Evolutionary conservation across 1,284 basidiomycete species (phyloP).

Genomic region (Tylopilus microsporus): DNA sequence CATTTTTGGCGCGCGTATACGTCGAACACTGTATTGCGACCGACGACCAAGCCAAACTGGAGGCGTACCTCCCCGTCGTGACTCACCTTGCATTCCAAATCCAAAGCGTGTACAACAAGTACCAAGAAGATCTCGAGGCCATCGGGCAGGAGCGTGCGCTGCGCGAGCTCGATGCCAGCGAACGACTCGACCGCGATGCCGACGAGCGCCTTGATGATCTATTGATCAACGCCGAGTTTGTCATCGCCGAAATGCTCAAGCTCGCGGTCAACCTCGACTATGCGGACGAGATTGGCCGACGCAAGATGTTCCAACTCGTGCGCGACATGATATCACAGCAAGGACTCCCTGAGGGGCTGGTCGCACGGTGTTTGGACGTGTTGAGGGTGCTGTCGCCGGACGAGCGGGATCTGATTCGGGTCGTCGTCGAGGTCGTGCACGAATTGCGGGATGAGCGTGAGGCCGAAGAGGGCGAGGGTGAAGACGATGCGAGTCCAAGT

Average conservation of each 20-base stretch:
- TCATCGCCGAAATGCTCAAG: constrained; percentile 78
- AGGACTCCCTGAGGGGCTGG: constrained; percentile 71
- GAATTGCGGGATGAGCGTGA: no score
- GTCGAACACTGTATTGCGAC: constrained; percentile 62
- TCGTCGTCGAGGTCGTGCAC: no score
- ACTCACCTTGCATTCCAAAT: constrained; percentile 86
- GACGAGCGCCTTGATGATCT: constrained; percentile 9
- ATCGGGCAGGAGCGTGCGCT: constrained; percentile 42
- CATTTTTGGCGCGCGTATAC: constrained; percentile 81
- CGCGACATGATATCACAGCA: constrained; percentile 51
- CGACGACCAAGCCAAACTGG: constrained; percentile 67
- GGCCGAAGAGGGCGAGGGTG: constrained; percentile 26
- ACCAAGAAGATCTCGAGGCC: constrained; percentile 52
- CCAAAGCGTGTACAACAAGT: constrained; percentile 72
- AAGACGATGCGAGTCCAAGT: constrained; percentile 19
- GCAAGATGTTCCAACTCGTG: no score
- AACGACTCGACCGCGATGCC: neutral
- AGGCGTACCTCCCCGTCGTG: constrained; percentile 82
- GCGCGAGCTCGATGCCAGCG: neutral
- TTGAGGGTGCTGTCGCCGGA: no score
- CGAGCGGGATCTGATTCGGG: no score
- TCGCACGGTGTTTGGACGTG: constrained; percentile 39
- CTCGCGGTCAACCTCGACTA: constrained; percentile 77
- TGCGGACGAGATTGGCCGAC: no score
- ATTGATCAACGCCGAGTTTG: constrained; percentile 47